Conservation (phyloP, 2,329 filamentous ascomycete genomes). For the Alternaria sp. region DNA sequence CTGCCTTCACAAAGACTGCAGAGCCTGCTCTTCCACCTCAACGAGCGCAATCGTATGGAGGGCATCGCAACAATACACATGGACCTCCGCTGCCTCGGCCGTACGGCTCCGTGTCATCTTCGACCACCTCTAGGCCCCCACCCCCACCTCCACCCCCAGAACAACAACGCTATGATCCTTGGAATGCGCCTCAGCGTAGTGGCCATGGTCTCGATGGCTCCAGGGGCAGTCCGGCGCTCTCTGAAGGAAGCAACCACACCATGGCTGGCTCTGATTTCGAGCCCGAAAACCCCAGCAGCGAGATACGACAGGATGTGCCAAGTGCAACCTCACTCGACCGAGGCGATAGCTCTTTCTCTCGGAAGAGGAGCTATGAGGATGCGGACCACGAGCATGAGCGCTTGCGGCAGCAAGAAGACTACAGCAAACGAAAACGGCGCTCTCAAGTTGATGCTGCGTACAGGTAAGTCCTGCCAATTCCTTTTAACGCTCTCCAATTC, state of each 20-base stretch:
- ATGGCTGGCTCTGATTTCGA: constrained; percentile 45
- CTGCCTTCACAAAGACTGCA: neutral
- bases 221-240: constrained; percentile 39
- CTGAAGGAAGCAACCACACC: constrained; percentile 44
- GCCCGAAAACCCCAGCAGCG: constrained; percentile 27
- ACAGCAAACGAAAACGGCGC: constrained; percentile 45
- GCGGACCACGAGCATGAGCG: constrained; percentile 39
- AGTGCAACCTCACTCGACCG: constrained; percentile 28
- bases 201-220: constrained; percentile 23
- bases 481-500: neutral
- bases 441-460: constrained; percentile 46
- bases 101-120: constrained; percentile 35
- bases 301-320: constrained; percentile 14
- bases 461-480: constrained; percentile 29
- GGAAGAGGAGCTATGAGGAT: constrained; percentile 48
- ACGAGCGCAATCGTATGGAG: constrained; percentile 31
- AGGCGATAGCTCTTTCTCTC: constrained; percentile 40
- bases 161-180: constrained; percentile 26
- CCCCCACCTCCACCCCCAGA: constrained; percentile 33
- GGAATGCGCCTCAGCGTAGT: constrained; percentile 29
- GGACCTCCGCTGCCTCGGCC: constrained; percentile 26
- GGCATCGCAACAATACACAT: constrained; percentile 17
- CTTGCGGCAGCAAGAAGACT: constrained; percentile 45
- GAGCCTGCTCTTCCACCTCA: constrained; percentile 17
- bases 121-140: constrained; percentile 13